Percentiles rank a stretch among this genome's conserved stretches.
Evolutionary conservation across 805 yeast genomes (phyloP).

Genomic region (Yarrowia sp.): DNA sequence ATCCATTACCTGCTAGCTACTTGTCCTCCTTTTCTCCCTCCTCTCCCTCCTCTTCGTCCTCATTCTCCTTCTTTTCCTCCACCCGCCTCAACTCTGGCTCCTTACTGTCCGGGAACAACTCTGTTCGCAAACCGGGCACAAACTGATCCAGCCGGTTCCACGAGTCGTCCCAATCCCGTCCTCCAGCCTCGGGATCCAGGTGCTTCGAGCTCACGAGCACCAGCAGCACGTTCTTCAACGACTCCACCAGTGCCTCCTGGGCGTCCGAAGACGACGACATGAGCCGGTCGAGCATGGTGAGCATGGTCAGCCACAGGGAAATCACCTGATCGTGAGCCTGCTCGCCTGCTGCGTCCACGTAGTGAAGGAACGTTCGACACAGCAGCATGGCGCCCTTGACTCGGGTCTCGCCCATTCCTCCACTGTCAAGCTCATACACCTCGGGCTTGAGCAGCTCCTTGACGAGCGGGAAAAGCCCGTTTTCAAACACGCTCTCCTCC

Average conservation of each 20-base stretch:
- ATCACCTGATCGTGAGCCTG: slow-evolving; percentile 30
- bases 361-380: slow-evolving; percentile 61
- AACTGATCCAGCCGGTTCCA: slow-evolving; percentile 41
- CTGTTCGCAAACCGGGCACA: slow-evolving; percentile 39
- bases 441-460: slow-evolving; percentile 66
- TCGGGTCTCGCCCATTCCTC: slow-evolving; percentile 65
- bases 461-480: slow-evolving; percentile 71
- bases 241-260: slow-evolving; percentile 43
- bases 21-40: too few species aligned
- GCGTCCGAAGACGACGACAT: slow-evolving; percentile 43
- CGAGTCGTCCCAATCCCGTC: slow-evolving; percentile 42
- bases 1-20: too few species aligned
- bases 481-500: slow-evolving; percentile 52
- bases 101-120: slow-evolving; percentile 29
- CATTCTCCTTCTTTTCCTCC: background rate
- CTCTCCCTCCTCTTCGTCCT: background rate
- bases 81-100: slow-evolving; percentile 6
- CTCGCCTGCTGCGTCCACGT: slow-evolving; percentile 38
- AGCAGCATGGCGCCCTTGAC: slow-evolving; percentile 63
- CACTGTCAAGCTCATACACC: slow-evolving; percentile 55
- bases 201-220: slow-evolving; percentile 41
- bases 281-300: slow-evolving; percentile 43
- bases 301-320: slow-evolving; percentile 40
- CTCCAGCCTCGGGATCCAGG: slow-evolving; percentile 29
- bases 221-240: slow-evolving; percentile 44